These are phyloP conservation scores for Tetrahymena elliotti DNA, from an alignment of 73 alveolate genomes.

Conservation along the genomic window DNA sequence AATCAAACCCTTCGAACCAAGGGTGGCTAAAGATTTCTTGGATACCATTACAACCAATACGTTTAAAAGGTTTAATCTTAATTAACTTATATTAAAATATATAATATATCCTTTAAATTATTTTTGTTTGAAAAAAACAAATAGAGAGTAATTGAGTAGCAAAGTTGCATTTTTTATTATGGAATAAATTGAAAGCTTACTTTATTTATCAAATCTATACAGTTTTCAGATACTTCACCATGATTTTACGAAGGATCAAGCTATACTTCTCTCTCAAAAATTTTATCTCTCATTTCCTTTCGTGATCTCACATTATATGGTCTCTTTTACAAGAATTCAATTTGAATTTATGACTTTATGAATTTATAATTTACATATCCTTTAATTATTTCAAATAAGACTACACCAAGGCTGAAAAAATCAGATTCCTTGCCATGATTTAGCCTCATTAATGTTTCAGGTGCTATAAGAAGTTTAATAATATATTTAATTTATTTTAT, in stretches of 20 bases:
- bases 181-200: slow-evolving; percentile 47
- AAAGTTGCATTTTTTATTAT: too few species aligned
- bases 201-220: slow-evolving; percentile 87
- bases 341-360: neutral
- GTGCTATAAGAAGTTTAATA: slow-evolving; percentile 32
- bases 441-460: slow-evolving; percentile 81
- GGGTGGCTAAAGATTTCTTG: slow-evolving; percentile 66
- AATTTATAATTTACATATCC: slow-evolving; percentile 9
- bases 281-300: slow-evolving; percentile 73
- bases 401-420: slow-evolving; percentile 80
- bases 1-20: slow-evolving; percentile 74
- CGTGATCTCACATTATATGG: slow-evolving; percentile 87
- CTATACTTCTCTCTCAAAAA: slow-evolving; percentile 55
- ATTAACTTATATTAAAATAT: neutral
- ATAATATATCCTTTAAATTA: too few species aligned
- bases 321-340: slow-evolving; percentile 14
- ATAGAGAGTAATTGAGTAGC: too few species aligned
- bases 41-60: slow-evolving; percentile 80
- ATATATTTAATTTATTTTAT: neutral
- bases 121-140: too few species aligned
- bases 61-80: slow-evolving; percentile 63
- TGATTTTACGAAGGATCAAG: slow-evolving; percentile 63
- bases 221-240: slow-evolving; percentile 63
- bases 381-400: slow-evolving; percentile 57
- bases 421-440: slow-evolving; percentile 76